phyloP scores from a whole-genome alignment of 1,139 yeast species.

The Candida anutae region DNA sequence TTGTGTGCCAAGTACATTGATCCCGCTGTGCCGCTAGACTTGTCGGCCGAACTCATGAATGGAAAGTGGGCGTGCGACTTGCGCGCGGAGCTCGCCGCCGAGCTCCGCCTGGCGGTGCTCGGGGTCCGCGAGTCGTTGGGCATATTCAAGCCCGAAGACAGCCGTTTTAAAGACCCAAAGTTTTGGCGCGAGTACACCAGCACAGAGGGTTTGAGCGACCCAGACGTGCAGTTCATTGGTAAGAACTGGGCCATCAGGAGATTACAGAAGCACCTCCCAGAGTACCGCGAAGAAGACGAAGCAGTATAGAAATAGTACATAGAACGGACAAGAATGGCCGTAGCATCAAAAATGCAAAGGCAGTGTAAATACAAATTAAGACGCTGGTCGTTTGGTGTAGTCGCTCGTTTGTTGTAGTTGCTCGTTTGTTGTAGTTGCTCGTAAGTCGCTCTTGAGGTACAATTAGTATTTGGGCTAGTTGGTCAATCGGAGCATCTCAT shows the following conservation, averaged over 20 bases:
- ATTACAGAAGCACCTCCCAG: conserved; percentile 51
- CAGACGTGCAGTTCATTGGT: conserved; percentile 63
- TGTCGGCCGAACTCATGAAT: conserved; percentile 51
- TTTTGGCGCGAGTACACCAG: conserved; percentile 67
- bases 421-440: too few species aligned
- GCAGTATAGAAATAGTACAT: not conserved
- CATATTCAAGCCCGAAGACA: conserved; percentile 40
- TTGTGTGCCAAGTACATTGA: conserved; percentile 50
- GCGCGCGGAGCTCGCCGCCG: conserved; percentile 65
- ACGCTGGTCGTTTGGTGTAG: too few species aligned
- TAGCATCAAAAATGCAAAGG: too few species aligned
- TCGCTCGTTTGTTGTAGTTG: too few species aligned
- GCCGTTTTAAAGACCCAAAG: conserved; percentile 54
- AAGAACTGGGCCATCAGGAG: conserved; percentile 74
- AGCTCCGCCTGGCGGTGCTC: conserved; percentile 57
- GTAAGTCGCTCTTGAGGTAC: too few species aligned
- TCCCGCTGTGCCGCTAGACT: conserved; percentile 44
- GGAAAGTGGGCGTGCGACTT: conserved; percentile 59
- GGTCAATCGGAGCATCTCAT: too few species aligned
- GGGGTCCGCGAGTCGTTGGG: conserved; percentile 45
- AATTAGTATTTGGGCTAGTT: too few species aligned
- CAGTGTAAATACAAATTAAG: too few species aligned
- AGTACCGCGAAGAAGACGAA: conserved; percentile 16
- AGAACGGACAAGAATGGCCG: too few species aligned
- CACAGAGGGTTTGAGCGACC: conserved; percentile 60